A percentile compares a stretch with the other conserved stretches of the same genome.
These are phyloP conservation scores for Phytophthora multivora DNA, from an alignment of 352 stramenopile genomes.

Conservation along the genomic window DNA sequence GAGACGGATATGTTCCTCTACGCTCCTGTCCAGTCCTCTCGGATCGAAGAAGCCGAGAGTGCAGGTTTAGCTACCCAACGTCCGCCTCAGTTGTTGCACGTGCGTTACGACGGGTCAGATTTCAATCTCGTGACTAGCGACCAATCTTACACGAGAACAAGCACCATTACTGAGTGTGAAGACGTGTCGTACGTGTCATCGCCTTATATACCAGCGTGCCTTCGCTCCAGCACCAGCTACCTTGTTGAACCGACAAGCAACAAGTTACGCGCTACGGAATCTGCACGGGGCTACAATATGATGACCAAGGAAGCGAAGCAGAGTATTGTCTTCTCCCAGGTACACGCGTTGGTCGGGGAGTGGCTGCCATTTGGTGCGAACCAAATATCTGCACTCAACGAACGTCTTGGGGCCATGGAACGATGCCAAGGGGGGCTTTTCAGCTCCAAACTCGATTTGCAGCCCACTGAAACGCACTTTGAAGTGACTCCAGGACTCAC, in stretches of 20 bases:
- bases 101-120: constrained; percentile 72
- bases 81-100: constrained; percentile 41
- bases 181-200: constrained; percentile 98
- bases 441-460: constrained; percentile 92
- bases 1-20: constrained; percentile 62
- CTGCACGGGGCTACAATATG: constrained; percentile 84
- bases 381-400: constrained; percentile 97
- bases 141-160: constrained; percentile 86
- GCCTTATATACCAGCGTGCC: constrained; percentile 95
- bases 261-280: constrained; percentile 91
- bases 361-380: constrained; percentile 98
- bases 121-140: constrained; percentile 58
- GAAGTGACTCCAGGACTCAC: constrained; percentile 93
- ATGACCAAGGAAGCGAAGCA: constrained; percentile 94
- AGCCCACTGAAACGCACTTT: constrained; percentile 87
- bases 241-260: constrained; percentile 94
- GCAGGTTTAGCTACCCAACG: constrained; percentile 3
- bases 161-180: constrained; percentile 95
- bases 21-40: constrained; percentile 23
- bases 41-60: background rate
- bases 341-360: constrained; percentile 96
- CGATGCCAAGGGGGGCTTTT: constrained; percentile 97
- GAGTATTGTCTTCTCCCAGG: constrained; percentile 95
- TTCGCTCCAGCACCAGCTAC: constrained; percentile 92
- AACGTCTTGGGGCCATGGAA: constrained; percentile 95